Evolutionary conservation across 2,329 filamentous ascomycete species (phyloP).

Genomic region (Diplodia sapinea): DNA sequence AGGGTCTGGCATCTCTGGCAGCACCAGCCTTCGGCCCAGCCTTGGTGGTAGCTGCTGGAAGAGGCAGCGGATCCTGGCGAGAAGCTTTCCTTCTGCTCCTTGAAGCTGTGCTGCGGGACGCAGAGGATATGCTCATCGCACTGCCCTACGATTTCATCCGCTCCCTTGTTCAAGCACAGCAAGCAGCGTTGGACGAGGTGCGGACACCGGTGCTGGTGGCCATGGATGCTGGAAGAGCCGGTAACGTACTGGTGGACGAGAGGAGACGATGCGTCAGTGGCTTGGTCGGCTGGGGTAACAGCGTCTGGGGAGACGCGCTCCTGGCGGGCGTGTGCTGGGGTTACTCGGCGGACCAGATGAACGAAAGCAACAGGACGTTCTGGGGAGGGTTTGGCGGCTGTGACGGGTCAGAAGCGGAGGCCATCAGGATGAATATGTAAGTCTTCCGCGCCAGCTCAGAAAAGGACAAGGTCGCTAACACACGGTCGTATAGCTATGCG

Average conservation of each 20-base stretch:
- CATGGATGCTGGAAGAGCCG: constrained; percentile 54
- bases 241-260: constrained; percentile 60
- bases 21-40: constrained; percentile 59
- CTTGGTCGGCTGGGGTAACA: constrained; percentile 59
- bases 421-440: constrained; percentile 51
- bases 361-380: constrained; percentile 41
- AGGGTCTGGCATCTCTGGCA: constrained; percentile 52
- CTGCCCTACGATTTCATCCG: constrained; percentile 63
- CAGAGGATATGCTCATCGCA: constrained; percentile 64
- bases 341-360: constrained; percentile 42
- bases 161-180: constrained; percentile 49
- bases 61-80: constrained; percentile 58
- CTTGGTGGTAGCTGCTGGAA: constrained; percentile 53
- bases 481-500: constrained; percentile 47
- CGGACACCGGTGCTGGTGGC: constrained; percentile 59
- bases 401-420: constrained; percentile 40
- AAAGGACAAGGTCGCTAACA: constrained; percentile 11
- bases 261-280: constrained; percentile 56
- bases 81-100: constrained; percentile 59
- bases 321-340: constrained; percentile 56
- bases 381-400: constrained; percentile 52
- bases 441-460: constrained; percentile 33
- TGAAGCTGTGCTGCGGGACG: constrained; percentile 61
- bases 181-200: constrained; percentile 56
- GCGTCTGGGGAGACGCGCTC: constrained; percentile 63